Base-by-base conservation (phyloP, 768 basidiomycete species). In the Tulasnella sp. region DNA sequence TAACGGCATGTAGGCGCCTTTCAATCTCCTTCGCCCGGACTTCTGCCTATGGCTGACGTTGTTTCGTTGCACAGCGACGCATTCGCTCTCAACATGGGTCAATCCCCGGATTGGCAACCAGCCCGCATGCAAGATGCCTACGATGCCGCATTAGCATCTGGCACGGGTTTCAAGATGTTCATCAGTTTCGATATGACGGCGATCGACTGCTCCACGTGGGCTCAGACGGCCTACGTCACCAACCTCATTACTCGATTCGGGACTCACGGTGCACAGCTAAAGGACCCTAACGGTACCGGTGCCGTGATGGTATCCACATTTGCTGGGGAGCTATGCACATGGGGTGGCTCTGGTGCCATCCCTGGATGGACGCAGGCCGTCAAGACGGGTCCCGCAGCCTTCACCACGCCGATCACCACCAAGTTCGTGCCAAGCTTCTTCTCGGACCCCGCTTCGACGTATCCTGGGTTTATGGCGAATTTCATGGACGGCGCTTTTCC, bases 291-390 rank as follows among this genome's bases (percentile, higher is more conserved):
- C n/a, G 58, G 65, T 1, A 61, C 61, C 30, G 66, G 67, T 38
- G 49, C 42, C 12, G 45, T 63, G 19, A 60, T 72, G 24, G 63
- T 70, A 25, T 64, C 66, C 4, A 70, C 71, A 4, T 73, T 72
- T 58, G 71, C 83, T 0, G 87, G 87, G 19, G 81, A 87, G 65
- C 66, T 70, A 4, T 89, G 86, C 67, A 74, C 69, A 1, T 88
- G 86, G 64, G 87, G 86, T 27, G 76, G 79, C 64, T 66, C 64
- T 4, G 78, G 71, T 56, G 70, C 73, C 25, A 63, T 73, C 17
- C 70, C 76, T 3, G 85, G 80, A 25, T 86, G 86, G 86, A 53
- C 70, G 67, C 53, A 70, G 66, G 22, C 78, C 77, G 64, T 87
- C 78, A 69, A 68, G 74, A 31, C 71, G 73, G 55, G 59, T 22